Base-by-base conservation (phyloP, 441 rosid genomes). In the Populus hybrid region DNA sequence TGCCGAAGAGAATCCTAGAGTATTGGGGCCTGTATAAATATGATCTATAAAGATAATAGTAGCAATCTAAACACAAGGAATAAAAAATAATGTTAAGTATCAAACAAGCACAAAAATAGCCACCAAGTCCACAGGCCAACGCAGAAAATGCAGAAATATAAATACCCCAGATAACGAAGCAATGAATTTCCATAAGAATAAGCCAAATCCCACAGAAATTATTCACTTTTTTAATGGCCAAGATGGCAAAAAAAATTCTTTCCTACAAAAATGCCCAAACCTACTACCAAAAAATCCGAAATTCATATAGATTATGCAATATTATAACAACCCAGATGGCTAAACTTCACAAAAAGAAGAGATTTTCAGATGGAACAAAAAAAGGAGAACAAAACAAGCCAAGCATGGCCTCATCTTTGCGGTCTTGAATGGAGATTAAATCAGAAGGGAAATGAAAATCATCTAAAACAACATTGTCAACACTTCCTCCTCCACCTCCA, bases 341-440 rank as follows among this genome's bases (percentile, higher is more conserved):
- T 42, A 42, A 3, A 42, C 14, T 11, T 42, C 50, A 42, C 12
- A 42, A 42, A 42, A 42, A 42, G 50, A 42, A 42, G 50, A 42
- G 50, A 42, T 42, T 42, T 1, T 42, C 14, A 42, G 3, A 42
- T 42, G 50, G 14, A 42, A 11, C 4, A 10, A 42, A 42, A 10
- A 10, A 42, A 10, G 50, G 50, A 40, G 46, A 40, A 40, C 14
- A 40, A 40, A 40, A 10, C 46, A 71, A 77, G 87, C 94, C 90
- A 40, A 84, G 89, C 87, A 91, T 80, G 73, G 95, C 92, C 83
- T 91, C 93, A 78, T 88, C 95, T 76, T 92, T 92, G 73, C 91
- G 90, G 18, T 94, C 97, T 63, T 90, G 94, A 42, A 42, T 42
- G 50, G 50, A 42, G 54, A 89, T 84, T 66, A 88, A 90, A 59